Evolutionary conservation across 2,329 filamentous ascomycete genomes (phyloP), one percentile per base, ranked within the genome.

Genomic region (Plectosphaerella cucumerina): DNA sequence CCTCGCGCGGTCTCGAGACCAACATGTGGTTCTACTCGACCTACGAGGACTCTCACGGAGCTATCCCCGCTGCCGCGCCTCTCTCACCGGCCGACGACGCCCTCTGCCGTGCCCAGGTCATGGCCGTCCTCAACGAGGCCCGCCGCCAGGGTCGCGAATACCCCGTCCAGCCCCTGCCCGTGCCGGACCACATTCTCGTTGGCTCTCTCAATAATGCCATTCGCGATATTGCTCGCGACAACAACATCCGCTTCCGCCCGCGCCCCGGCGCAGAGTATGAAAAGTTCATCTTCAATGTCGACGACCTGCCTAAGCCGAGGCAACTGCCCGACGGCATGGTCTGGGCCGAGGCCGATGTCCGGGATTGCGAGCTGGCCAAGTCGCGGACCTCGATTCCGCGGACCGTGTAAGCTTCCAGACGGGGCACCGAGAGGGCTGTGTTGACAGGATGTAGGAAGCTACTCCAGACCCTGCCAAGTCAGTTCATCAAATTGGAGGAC

Each of bases 21-120:
- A 78, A 87, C 54, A 69, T 82, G 26, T 87, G 81, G 78, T 59
- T 88, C 2, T 88, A 84, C 63, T 75, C 72, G 1, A 77, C 76
- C 0, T 60, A 80, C 3, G 77, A 84, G 53, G 65, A 69, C 50
- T 49, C 54, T 1, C 37, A 43, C 8, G 39, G 56, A 21, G 23
- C 53, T 4, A 49, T 50, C 8, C 33, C 49, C 0, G 56, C 56
- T 0, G 58, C 58, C 17, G 54, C 58, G 6, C 50, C 55, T 5
- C 14, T 59, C 0, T 66, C 21, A 12, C 20, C 47, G 0, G 57
- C 57, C 0, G 59, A 59, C n/a, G 54, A 57, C 4, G 50, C 55
- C 4, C 12, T 59, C 1, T 68, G 67, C 44, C 62, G 68, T 20
- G 49, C 53, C 15, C 71, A 75, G 46, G 53, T 75, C 9, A 49